A percentile compares a stretch with the other conserved stretches of the same genome.
Conservation (phyloP, 768 basidiomycete species). For the Hygrophoropsis aurantiaca region DNA sequence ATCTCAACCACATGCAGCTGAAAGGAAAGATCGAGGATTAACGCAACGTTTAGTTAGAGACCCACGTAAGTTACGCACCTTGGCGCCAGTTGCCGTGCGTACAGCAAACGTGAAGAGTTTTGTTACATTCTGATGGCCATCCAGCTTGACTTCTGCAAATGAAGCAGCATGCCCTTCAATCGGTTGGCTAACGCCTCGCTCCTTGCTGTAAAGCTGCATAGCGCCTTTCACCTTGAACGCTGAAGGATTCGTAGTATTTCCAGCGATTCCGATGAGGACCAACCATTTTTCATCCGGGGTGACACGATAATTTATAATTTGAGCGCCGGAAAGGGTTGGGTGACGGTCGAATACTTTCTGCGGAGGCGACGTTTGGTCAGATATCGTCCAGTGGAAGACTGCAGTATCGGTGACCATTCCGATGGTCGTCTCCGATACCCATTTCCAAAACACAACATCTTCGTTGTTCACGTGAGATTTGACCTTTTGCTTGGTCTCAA, state of each 20-base stretch:
- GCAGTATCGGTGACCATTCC: conserved; percentile 94
- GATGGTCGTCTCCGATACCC: conserved; percentile 88
- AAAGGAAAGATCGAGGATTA: too few species aligned
- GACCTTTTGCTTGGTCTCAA: conserved; percentile 96
- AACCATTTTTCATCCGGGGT: conserved; percentile 96
- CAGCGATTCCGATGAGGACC: conserved; percentile 92
- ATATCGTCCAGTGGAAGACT: conserved; percentile 89
- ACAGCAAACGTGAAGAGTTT: conserved; percentile 96
- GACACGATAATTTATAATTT: conserved; percentile 97
- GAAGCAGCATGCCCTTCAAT: conserved; percentile 99
- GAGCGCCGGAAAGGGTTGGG: conserved; percentile 87
- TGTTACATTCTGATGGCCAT: conserved; percentile 80
- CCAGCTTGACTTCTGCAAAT: conserved; percentile 89
- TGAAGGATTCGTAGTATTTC: conserved; percentile 87
- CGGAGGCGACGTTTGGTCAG: conserved; percentile 71
- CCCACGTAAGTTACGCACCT: conserved; percentile 70
- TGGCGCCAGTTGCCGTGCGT: conserved; percentile 95
- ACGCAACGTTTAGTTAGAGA: too few species aligned
- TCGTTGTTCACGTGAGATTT: conserved; percentile 93
- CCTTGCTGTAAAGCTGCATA: conserved; percentile 95
- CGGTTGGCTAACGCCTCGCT: conserved; percentile 92
- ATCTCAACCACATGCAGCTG: conserved; percentile 99
- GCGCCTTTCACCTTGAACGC: conserved; percentile 99
- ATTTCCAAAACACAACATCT: conserved; percentile 98
- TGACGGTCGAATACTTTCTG: conserved; percentile 98